A percentile compares a stretch with the other conserved stretches of the same genome.
phyloP scores from a whole-genome alignment of 352 stramenopile genomes.

The Halophytophthora polymorphica region DNA sequence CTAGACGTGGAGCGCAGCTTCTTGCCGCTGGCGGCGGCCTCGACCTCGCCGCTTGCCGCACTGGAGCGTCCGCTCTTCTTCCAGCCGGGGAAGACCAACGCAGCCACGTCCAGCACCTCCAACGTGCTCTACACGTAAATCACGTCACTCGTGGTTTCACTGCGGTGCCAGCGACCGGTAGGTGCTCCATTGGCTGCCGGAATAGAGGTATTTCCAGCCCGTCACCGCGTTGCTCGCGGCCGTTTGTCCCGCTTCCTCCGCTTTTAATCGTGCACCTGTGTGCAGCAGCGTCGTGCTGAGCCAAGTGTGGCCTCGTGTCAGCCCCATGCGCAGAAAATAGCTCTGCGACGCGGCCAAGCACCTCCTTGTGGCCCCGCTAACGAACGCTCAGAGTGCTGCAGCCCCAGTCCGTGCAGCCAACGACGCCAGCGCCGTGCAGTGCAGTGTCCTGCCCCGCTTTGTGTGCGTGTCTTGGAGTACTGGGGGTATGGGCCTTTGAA shows the following conservation, averaged over 20 bases:
- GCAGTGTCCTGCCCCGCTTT: too few species aligned
- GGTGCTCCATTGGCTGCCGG: constrained; percentile 4
- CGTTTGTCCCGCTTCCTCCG: too few species aligned
- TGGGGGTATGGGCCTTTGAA: too few species aligned
- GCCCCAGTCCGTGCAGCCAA: too few species aligned
- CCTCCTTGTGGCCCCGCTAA: neutral
- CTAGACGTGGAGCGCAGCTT: constrained; percentile 50
- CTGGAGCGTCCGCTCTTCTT: constrained; percentile 41
- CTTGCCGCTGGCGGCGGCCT: constrained; percentile 27
- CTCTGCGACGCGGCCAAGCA: neutral
- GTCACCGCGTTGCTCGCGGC: neutral
- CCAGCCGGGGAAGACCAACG: constrained; percentile 9
- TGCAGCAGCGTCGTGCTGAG: constrained; percentile 1
- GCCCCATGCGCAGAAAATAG: constrained; percentile 10
- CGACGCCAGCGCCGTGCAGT: too few species aligned
- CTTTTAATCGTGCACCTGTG: constrained; percentile 1
- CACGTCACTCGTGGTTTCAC: neutral
- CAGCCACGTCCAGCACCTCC: constrained; percentile 5
- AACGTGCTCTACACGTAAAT: constrained; percentile 64
- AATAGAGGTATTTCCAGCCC: constrained; percentile 32
- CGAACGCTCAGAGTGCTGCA: too few species aligned
- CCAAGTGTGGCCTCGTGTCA: constrained; percentile 2
- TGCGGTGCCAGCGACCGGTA: neutral
- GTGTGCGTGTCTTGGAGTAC: too few species aligned
- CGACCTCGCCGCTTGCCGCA: constrained; percentile 21